Evolutionary conservation across 2,329 filamentous ascomycete species (phyloP).

Genomic region (Hymenoscyphus albidus): DNA sequence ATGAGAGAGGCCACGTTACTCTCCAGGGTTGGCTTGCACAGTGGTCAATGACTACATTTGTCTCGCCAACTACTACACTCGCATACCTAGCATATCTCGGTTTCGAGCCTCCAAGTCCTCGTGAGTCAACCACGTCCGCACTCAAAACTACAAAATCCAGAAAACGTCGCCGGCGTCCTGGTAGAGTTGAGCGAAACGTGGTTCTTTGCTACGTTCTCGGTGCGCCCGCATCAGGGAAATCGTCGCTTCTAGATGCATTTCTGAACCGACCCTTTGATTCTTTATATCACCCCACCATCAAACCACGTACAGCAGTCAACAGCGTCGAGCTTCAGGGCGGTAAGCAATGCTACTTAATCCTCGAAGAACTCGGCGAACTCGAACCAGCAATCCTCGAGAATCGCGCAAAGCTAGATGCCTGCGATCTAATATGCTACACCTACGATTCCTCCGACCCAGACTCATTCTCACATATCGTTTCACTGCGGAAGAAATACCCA

Average conservation of each 20-base stretch:
- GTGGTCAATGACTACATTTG: constrained; percentile 99
- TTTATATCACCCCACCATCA: constrained; percentile 89
- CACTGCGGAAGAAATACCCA: constrained; percentile 72
- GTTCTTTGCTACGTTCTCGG: constrained; percentile 91
- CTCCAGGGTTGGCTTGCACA: constrained; percentile 97
- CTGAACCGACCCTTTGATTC: constrained; percentile 81
- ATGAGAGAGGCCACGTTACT: constrained; percentile 92
- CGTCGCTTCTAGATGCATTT: constrained; percentile 84
- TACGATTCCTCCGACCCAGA: constrained; percentile 98
- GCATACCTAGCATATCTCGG: constrained; percentile 96
- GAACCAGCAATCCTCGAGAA: constrained; percentile 95
- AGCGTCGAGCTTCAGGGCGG: constrained; percentile 93
- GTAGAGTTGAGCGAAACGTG: constrained; percentile 88
- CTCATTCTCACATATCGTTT: constrained; percentile 87
- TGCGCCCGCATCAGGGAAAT: constrained; percentile 83
- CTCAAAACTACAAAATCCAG: constrained; percentile 90
- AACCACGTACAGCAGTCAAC: constrained; percentile 89
- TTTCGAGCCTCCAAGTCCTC: constrained; percentile 78
- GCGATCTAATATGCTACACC: constrained; percentile 89
- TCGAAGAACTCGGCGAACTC: constrained; percentile 93
- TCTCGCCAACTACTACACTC: constrained; percentile 89
- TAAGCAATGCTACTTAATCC: constrained; percentile 93
- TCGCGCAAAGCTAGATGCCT: constrained; percentile 80
- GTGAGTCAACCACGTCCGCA: constrained; percentile 73
- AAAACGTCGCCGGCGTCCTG: constrained; percentile 76